Percentiles rank a stretch among this genome's conserved stretches.
These are phyloP conservation scores for Hevea brasiliensis DNA, from an alignment of 345 rosid genomes.

Conservation along the genomic window DNA sequence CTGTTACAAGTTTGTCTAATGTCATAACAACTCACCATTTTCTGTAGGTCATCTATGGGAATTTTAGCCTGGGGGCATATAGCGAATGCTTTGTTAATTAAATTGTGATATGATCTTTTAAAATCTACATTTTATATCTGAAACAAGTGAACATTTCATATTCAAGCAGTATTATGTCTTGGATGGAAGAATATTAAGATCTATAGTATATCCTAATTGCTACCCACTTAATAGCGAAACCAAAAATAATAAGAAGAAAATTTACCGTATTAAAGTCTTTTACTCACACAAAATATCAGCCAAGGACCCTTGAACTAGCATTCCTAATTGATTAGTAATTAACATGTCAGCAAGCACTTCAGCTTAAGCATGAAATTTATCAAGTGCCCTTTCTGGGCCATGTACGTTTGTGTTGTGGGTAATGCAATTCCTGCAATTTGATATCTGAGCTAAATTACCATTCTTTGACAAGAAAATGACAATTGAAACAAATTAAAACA, in stretches of 20 bases:
- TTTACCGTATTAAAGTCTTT: background rate
- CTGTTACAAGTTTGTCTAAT: background rate
- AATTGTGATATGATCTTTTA: background rate
- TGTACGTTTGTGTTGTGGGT: background rate
- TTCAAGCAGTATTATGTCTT: background rate
- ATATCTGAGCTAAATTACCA: background rate
- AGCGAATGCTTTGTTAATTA: background rate
- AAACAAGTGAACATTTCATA: no score
- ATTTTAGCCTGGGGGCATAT: background rate
- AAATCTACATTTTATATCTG: no score
- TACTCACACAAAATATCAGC: background rate
- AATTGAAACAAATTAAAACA: background rate
- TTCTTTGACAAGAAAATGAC: background rate
- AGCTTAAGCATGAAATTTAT: background rate
- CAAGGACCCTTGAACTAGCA: background rate
- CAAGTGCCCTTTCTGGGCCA: background rate
- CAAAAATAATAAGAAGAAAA: no score
- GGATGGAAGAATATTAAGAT: background rate
- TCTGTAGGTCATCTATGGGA: background rate
- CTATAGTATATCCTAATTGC: no score
- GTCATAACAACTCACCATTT: background rate
- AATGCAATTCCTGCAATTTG: background rate
- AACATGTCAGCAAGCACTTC: background rate
- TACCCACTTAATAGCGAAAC: no score
- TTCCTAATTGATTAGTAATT: no score